Evolutionary conservation across 2,329 filamentous ascomycete genomes (phyloP).

Genomic region (Pseudocercospora pini-densiflorae): DNA sequence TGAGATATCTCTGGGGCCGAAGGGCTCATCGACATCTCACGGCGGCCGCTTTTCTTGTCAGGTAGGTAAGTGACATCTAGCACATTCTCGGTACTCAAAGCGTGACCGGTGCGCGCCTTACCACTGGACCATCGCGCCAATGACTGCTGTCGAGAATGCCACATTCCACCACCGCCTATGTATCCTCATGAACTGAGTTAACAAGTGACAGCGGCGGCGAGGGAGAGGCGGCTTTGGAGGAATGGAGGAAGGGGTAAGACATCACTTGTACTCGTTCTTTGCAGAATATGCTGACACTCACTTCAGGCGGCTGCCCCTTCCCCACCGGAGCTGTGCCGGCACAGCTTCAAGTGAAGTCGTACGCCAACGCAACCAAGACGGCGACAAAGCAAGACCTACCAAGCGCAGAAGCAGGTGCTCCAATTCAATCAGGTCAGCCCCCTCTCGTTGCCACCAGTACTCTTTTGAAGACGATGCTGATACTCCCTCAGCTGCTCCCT

Average conservation of each 20-base stretch:
- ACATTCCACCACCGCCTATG: not conserved
- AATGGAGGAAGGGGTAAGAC: not conserved
- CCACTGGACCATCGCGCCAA: not conserved
- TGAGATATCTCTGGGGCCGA: not conserved
- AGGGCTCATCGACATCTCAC: not conserved
- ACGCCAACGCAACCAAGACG: constrained; percentile 65
- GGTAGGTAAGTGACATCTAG: not conserved
- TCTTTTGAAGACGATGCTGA: not conserved
- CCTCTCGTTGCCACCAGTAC: not conserved
- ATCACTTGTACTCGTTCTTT: not conserved
- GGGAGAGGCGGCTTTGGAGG: not conserved
- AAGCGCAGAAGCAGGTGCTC: not conserved
- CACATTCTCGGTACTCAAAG: not conserved
- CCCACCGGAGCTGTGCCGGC: constrained; percentile 54
- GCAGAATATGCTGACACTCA: not conserved
- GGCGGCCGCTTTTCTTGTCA: not conserved
- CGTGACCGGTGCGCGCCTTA: not conserved
- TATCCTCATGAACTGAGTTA: not conserved
- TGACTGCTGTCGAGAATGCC: not conserved
- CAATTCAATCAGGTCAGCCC: not conserved
- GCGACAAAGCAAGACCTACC: constrained; percentile 33
- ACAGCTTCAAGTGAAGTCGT: constrained; percentile 60
- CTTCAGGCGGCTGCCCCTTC: not conserved
- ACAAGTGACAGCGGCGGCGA: not conserved
- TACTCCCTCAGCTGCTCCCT: constrained; percentile 70